phyloP scores from a whole-genome alignment of 441 rosid genomes.

The Brassica hybrid region DNA sequence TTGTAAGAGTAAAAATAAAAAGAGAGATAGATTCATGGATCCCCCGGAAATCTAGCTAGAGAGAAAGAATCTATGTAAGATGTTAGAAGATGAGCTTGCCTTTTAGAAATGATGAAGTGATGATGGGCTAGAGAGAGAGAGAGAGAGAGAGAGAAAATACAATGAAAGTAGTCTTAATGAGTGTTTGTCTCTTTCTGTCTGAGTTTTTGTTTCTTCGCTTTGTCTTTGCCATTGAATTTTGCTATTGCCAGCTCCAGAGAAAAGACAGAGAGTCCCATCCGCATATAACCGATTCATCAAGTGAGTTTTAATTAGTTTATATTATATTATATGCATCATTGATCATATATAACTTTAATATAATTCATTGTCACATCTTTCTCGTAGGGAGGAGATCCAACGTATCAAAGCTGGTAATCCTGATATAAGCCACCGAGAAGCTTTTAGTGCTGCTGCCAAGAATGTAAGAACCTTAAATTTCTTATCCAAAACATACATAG shows the following conservation, averaged over 20 bases:
- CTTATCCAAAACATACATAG: slow-evolving; percentile 3
- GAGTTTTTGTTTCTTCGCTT: slow-evolving; percentile 29
- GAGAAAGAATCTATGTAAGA: slow-evolving; percentile 44
- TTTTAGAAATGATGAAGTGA: slow-evolving; percentile 53
- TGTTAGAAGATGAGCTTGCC: slow-evolving; percentile 42
- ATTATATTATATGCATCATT: background rate
- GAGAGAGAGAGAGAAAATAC: slow-evolving; percentile 33
- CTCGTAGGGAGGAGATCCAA: slow-evolving; percentile 90
- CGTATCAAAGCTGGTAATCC: slow-evolving; percentile 97
- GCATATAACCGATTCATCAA: slow-evolving; percentile 99
- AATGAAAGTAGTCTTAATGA: slow-evolving; percentile 51
- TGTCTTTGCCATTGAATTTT: slow-evolving; percentile 48
- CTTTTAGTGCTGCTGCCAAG: slow-evolving; percentile 98
- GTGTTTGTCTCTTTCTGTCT: slow-evolving; percentile 54
- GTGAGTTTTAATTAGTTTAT: slow-evolving; percentile 48
- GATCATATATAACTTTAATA: background rate
- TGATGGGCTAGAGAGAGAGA: slow-evolving; percentile 46
- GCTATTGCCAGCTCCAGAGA: slow-evolving; percentile 88
- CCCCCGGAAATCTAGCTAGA: slow-evolving; percentile 55
- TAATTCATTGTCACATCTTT: slow-evolving; percentile 26
- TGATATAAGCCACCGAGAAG: slow-evolving; percentile 96
- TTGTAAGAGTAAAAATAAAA: background rate
- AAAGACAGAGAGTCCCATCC: slow-evolving; percentile 99
- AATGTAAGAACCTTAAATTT: slow-evolving; percentile 58
- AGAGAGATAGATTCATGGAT: slow-evolving; percentile 30